Conservation (phyloP, 202 grass and related monocot genomes). For the Setaria viridis region DNA sequence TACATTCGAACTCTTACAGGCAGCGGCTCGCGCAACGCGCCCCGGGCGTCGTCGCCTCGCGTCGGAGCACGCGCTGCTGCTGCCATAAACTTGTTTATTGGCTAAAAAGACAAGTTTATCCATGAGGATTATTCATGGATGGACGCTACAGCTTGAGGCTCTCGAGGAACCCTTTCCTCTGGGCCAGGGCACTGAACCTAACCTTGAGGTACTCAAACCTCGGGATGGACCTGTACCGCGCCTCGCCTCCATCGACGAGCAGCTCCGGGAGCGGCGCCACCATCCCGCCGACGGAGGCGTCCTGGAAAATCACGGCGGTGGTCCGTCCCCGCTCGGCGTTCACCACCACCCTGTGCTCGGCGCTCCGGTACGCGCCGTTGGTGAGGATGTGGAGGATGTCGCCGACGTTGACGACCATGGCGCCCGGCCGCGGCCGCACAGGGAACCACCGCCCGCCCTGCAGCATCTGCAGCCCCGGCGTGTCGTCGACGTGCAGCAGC, state of each 20-base stretch:
- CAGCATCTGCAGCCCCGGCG: conserved; percentile 58
- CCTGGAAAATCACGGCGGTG: conserved; percentile 22
- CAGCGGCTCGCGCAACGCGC: no score
- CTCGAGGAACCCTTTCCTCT: background rate
- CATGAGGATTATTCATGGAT: no score
- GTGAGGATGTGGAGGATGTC: conserved; percentile 51
- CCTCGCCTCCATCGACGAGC: background rate
- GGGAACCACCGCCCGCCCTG: conserved; percentile 46
- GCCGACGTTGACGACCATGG: conserved; percentile 59
- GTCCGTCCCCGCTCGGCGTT: background rate
- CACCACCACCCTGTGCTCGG: background rate
- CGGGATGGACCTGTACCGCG: background rate
- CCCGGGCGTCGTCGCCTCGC: no score
- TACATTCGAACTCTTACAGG: no score
- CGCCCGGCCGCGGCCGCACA: background rate
- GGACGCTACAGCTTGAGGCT: background rate
- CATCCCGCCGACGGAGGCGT: background rate
- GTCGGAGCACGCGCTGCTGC: no score
- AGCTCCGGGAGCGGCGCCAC: conserved; percentile 2
- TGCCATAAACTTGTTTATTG: no score
- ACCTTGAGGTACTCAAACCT: conserved; percentile 18
- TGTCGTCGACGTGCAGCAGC: conserved; percentile 50
- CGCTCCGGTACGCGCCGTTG: conserved; percentile 26
- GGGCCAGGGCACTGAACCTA: conserved; percentile 20
- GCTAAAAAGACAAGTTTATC: no score